These are phyloP conservation scores for Botrytis deweyae DNA, from an alignment of 2,329 filamentous ascomycete genomes.

Conservation along the genomic window DNA sequence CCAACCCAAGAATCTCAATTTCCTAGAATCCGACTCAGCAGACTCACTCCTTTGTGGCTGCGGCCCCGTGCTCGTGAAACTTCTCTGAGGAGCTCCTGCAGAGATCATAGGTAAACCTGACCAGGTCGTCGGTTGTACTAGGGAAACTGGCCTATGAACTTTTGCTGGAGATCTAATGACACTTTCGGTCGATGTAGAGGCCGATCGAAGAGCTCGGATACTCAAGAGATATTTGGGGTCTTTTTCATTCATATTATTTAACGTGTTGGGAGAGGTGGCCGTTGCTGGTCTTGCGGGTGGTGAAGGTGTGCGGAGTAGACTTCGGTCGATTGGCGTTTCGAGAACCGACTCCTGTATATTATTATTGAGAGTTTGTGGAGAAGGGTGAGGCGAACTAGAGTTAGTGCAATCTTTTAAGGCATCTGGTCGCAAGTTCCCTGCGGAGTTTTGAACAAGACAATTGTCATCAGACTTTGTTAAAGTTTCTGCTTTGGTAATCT, in stretches of 20 bases:
- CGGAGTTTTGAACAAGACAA: not conserved
- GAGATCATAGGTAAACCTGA: not conserved
- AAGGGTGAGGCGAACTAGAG: not conserved
- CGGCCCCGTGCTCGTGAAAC: not conserved
- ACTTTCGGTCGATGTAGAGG: constrained; percentile 5
- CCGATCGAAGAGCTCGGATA: constrained; percentile 25
- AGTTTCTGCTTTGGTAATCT: not conserved
- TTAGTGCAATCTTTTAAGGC: not conserved
- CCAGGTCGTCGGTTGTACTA: not conserved
- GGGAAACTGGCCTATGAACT: not conserved
- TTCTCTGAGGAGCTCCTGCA: not conserved
- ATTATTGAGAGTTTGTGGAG: not conserved
- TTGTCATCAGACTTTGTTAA: not conserved
- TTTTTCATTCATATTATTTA: constrained; percentile 31
- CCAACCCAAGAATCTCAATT: not conserved
- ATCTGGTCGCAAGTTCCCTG: not conserved
- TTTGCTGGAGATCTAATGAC: not conserved
- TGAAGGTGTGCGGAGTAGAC: constrained; percentile 17
- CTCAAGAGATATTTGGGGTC: constrained; percentile 30
- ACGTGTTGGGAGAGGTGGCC: constrained; percentile 26
- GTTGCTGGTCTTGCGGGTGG: not conserved
- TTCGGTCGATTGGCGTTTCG: constrained; percentile 13
- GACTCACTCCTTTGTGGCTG: not conserved
- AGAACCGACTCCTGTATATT: not conserved
- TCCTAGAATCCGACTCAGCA: not conserved